Evolutionary conservation across 2,329 filamentous ascomycete species (phyloP).

Genomic region (Paecilomyces dactylethromorphus): DNA sequence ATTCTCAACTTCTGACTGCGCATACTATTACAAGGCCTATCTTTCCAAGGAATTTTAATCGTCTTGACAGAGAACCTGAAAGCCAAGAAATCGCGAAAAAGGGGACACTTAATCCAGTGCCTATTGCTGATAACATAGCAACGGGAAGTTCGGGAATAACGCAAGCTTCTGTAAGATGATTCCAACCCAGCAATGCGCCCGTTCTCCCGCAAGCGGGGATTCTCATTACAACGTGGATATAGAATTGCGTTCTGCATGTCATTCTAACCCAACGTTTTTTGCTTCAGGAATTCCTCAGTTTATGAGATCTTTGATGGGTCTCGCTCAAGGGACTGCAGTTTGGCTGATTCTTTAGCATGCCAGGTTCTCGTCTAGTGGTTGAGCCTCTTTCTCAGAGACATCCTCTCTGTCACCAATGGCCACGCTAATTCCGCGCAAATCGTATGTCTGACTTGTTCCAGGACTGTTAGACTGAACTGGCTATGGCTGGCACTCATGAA

Average conservation of each 20-base stretch:
- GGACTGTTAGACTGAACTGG: background rate
- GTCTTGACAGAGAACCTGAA: background rate
- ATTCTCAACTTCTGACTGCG: background rate
- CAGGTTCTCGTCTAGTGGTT: background rate
- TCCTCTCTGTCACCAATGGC: background rate
- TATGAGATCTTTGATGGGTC: background rate
- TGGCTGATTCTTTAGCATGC: background rate
- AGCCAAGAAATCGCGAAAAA: background rate
- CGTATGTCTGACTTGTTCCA: background rate
- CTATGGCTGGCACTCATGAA: constrained; percentile 6
- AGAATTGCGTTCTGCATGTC: background rate
- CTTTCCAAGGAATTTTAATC: background rate
- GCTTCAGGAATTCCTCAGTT: background rate
- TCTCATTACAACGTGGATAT: background rate
- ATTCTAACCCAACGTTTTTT: background rate
- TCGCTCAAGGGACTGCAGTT: background rate
- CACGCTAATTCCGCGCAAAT: background rate
- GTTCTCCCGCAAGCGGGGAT: background rate
- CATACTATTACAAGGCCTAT: background rate
- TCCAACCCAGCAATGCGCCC: background rate
- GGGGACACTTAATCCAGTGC: background rate
- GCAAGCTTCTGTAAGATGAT: background rate
- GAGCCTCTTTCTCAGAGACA: background rate
- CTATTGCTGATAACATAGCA: background rate
- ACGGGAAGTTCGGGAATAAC: background rate